phyloP scores from a whole-genome alignment of 2,329 filamentous ascomycete genomes.

The Xylaria sp. region DNA sequence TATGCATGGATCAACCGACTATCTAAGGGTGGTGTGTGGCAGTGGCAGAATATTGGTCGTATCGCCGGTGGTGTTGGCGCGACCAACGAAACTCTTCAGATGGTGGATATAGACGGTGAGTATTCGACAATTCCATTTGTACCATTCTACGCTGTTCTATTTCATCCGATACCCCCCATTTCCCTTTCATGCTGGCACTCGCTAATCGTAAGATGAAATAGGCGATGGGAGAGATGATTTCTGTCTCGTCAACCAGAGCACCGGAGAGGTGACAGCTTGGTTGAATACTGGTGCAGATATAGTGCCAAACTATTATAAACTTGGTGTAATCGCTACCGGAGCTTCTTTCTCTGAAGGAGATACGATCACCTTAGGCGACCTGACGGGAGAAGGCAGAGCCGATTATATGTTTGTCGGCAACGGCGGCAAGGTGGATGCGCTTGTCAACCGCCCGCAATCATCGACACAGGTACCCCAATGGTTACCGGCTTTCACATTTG shows the following conservation, averaged over 20 bases:
- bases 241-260: not conserved
- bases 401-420: constrained; percentile 18
- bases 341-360: not conserved
- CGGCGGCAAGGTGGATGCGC: constrained; percentile 3
- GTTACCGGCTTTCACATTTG: not conserved
- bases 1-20: constrained; percentile 17
- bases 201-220: not conserved
- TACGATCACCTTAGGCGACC: constrained; percentile 5
- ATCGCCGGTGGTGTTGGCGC: constrained; percentile 10
- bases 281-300: constrained; percentile 9
- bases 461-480: constrained; percentile 1
- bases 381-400: constrained; percentile 16
- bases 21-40: constrained; percentile 8
- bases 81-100: constrained; percentile 10
- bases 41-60: constrained; percentile 9
- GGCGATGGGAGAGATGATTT: constrained; percentile 22
- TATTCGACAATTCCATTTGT: not conserved
- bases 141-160: not conserved
- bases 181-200: not conserved
- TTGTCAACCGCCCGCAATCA: constrained; percentile 10
- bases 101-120: constrained; percentile 20
- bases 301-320: constrained; percentile 3
- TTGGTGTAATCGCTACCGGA: constrained; percentile 8
- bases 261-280: constrained; percentile 15
- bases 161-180: no score